phyloP scores from a whole-genome alignment of 306 rosid genomes.

The Fagus sylvatica region DNA sequence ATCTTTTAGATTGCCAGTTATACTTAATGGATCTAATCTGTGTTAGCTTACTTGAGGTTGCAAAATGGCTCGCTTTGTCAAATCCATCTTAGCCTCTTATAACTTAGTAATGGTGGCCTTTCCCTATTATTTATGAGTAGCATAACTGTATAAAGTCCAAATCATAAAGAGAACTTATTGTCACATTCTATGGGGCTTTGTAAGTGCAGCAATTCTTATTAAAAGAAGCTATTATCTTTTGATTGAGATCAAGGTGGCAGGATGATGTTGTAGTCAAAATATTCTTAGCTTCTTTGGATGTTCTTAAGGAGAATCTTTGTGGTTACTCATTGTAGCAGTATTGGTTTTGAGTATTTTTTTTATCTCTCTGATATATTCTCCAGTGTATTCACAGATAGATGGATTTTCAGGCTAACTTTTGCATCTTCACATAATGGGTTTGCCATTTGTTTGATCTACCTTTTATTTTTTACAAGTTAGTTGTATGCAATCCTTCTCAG shows the following conservation, averaged over 20 bases:
- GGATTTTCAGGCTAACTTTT: neutral
- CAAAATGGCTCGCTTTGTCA: neutral
- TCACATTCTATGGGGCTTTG: neutral
- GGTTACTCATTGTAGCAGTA: neutral
- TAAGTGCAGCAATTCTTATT: neutral
- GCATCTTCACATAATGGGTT: neutral
- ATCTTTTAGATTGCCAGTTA: neutral
- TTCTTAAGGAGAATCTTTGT: neutral
- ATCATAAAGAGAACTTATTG: neutral
- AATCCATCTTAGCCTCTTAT: neutral
- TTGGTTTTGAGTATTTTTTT: neutral
- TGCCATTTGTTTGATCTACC: neutral
- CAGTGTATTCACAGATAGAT: neutral
- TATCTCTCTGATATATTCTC: neutral
- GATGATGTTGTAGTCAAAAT: neutral
- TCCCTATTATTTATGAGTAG: neutral
- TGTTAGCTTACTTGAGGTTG: neutral
- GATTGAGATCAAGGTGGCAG: neutral
- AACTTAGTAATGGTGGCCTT: neutral
- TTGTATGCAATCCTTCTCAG: neutral
- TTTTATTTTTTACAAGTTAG: neutral
- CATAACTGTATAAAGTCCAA: neutral
- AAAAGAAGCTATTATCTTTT: neutral
- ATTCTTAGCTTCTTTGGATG: neutral
- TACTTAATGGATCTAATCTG: neutral